phyloP scores from a whole-genome alignment of 2,329 filamentous ascomycete species.

The Trichoderma koningii region DNA sequence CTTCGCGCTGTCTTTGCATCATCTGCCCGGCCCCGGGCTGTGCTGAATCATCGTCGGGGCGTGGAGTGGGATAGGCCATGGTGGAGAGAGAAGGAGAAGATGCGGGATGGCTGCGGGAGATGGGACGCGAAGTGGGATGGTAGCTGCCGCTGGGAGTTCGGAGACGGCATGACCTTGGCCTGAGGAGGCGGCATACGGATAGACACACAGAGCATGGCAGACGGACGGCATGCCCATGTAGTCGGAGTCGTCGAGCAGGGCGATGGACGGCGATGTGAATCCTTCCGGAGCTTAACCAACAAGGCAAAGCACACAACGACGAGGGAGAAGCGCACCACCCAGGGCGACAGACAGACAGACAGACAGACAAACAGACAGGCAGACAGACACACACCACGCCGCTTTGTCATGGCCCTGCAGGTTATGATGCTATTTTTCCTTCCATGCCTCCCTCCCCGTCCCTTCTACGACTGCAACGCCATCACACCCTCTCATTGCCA shows the following conservation, averaged over 20 bases:
- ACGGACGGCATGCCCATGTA: too few relatives aligned
- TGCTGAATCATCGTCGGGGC: constrained; percentile 5
- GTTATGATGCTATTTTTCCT: neutral
- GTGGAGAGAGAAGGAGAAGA: neutral
- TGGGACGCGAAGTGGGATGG: neutral
- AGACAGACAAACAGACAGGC: neutral
- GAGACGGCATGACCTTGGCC: neutral
- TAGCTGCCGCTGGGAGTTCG: neutral
- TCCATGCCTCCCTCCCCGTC: neutral
- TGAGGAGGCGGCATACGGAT: neutral
- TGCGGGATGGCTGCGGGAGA: neutral
- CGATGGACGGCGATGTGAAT: constrained; percentile 10
- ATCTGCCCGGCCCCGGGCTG: neutral
- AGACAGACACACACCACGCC: neutral
- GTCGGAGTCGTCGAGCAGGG: neutral
- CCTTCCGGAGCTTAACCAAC: constrained; percentile 7
- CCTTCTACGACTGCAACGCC: neutral
- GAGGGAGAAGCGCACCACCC: neutral
- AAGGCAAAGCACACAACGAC: neutral
- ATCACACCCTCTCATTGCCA: neutral
- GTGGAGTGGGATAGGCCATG: constrained; percentile 14
- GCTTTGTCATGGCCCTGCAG: neutral
- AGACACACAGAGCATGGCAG: neutral
- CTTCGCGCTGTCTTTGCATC: constrained; percentile 1
- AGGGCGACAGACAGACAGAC: neutral